Conservation (phyloP, 106 monocot species). For the Dactylorhiza incarnata region DNA sequence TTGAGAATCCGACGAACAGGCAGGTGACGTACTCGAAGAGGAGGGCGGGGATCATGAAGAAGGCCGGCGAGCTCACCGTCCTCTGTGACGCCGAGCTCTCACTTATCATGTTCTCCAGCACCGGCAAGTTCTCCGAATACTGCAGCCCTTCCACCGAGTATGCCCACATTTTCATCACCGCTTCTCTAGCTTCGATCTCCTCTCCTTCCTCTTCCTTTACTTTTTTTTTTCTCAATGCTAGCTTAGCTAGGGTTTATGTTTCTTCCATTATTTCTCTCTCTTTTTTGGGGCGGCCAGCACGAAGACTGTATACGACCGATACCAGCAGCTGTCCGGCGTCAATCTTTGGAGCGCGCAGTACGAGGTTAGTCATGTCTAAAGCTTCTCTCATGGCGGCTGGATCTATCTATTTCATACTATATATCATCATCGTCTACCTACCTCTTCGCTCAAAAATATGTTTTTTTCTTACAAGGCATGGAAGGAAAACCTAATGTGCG, state of each 20-base stretch:
- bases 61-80: conserved; percentile 30
- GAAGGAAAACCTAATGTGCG: no score
- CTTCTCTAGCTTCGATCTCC: background rate
- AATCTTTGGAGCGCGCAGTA: conserved; percentile 70
- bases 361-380: conserved; percentile 28
- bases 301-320: conserved; percentile 58
- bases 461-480: no score
- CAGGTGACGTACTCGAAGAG: conserved; percentile 22
- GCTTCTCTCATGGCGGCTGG: background rate
- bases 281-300: conserved; percentile 24
- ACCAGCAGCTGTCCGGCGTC: conserved; percentile 50
- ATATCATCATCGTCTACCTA: no score
- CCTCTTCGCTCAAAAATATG: no score
- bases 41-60: conserved; percentile 27
- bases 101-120: conserved; percentile 26
- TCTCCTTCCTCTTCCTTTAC: background rate
- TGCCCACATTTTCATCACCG: background rate
- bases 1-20: conserved; percentile 20
- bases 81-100: conserved; percentile 38
- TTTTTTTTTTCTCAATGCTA: background rate
- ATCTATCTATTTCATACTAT: background rate
- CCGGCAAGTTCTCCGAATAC: conserved; percentile 24
- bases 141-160: conserved; percentile 21
- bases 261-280: background rate
- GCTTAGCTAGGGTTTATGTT: background rate